Percentiles rank a stretch among this genome's conserved stretches.
Conservation (phyloP, 352 stramenopile species). For the Phytophthora ramorum region DNA sequence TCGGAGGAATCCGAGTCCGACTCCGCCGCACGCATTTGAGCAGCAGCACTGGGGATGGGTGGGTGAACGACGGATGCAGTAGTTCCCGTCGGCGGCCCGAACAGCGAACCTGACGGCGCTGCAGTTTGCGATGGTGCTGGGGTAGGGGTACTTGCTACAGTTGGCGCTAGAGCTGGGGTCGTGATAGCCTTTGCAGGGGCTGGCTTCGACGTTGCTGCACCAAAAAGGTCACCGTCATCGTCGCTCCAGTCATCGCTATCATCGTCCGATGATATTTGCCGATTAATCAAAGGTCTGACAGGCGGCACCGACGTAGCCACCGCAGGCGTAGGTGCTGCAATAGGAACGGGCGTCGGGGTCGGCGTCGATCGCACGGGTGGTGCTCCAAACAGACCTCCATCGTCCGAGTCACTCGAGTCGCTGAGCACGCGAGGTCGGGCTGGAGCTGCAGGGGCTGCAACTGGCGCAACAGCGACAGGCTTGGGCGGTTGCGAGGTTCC, state of each 20-base stretch:
- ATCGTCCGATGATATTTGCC: conserved; percentile 51
- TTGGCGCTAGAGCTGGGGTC: conserved; percentile 8
- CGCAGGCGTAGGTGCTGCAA: conserved; percentile 14
- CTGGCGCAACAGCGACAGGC: conserved; percentile 13
- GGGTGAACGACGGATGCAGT: conserved; percentile 38
- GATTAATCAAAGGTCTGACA: conserved; percentile 44
- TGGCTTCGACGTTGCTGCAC: conserved; percentile 40
- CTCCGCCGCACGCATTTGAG: conserved; percentile 51
- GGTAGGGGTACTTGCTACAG: conserved; percentile 15
- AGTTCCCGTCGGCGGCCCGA: conserved; percentile 30
- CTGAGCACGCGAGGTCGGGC: conserved; percentile 42
- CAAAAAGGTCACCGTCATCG: conserved; percentile 60
- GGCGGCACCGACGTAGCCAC: conserved; percentile 34
- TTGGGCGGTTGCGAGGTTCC: conserved; percentile 37
- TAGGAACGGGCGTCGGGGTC: conserved; percentile 2
- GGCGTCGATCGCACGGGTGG: conserved; percentile 29
- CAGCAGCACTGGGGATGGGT: conserved; percentile 57
- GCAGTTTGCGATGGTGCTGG: conserved; percentile 10
- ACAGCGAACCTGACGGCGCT: conserved; percentile 25
- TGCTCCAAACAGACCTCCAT: conserved; percentile 63
- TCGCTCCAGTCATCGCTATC: conserved; percentile 81
- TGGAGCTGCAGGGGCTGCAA: conserved; percentile 23
- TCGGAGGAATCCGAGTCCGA: conserved; percentile 55
- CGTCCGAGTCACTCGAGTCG: conserved; percentile 73
- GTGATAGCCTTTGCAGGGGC: conserved; percentile 18